These are phyloP conservation scores for Stipa capillata DNA, from an alignment of 176 grass and related monocot genomes.

Conservation along the genomic window DNA sequence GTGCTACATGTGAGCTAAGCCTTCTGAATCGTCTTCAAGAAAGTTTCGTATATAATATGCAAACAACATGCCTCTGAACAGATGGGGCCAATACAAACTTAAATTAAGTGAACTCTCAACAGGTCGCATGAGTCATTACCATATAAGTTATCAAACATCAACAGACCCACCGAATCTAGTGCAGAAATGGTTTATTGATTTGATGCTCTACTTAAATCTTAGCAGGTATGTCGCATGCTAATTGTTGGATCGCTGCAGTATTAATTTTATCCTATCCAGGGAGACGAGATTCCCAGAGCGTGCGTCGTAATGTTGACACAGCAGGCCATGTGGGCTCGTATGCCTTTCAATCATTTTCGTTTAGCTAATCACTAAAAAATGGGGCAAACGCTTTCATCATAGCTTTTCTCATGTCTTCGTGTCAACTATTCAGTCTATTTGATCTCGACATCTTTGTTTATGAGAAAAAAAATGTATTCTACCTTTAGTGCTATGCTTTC, in stretches of 20 bases:
- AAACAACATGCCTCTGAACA: too few species aligned
- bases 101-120: too few species aligned
- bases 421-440: background rate
- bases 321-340: slow-evolving; percentile 13
- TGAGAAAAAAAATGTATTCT: background rate
- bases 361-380: background rate
- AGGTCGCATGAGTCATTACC: background rate
- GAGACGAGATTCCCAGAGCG: background rate
- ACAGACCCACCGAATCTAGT: slow-evolving; percentile 26
- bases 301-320: background rate
- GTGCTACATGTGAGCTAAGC: background rate
- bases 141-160: background rate
- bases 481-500: background rate
- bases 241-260: background rate
- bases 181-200: background rate
- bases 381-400: background rate
- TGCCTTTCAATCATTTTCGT: background rate
- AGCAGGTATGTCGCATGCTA: background rate
- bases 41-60: background rate
- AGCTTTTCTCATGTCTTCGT: background rate
- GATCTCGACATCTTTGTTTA: background rate
- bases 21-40: background rate
- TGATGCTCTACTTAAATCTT: background rate
- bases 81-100: too few species aligned
- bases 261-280: slow-evolving; percentile 12